A percentile compares a stretch with the other conserved stretches of the same genome.
These are phyloP conservation scores for Apiosordaria backusii DNA, from an alignment of 495 filamentous ascomycete genomes.

Conservation along the genomic window DNA sequence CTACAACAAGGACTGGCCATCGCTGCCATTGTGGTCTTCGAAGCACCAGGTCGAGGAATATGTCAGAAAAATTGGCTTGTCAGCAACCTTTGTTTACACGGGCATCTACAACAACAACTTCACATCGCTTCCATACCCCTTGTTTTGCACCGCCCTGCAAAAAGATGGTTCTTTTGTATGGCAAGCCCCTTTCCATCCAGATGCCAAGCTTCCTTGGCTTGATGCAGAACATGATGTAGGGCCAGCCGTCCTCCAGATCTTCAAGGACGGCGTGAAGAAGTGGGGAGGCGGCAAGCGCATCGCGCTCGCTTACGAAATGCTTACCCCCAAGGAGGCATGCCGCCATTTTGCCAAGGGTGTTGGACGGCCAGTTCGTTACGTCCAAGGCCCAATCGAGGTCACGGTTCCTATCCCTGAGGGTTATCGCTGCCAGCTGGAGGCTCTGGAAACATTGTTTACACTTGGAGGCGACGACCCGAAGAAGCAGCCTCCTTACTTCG, in stretches of 20 bases:
- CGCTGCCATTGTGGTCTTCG: slow-evolving; percentile 82
- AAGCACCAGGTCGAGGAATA: slow-evolving; percentile 93
- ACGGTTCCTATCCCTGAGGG: slow-evolving; percentile 81
- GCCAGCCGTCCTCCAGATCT: slow-evolving; percentile 88
- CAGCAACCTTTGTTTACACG: slow-evolving; percentile 89
- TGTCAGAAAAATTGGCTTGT: slow-evolving; percentile 74
- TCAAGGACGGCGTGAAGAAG: slow-evolving; percentile 85
- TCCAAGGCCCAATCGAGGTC: slow-evolving; percentile 73
- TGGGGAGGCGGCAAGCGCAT: slow-evolving; percentile 94
- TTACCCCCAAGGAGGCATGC: slow-evolving; percentile 81
- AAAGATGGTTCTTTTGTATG: slow-evolving; percentile 83
- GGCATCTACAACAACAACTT: slow-evolving; percentile 99
- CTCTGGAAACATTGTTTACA: slow-evolving; percentile 60
- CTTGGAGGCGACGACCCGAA: slow-evolving; percentile 53
- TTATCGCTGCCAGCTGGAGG: slow-evolving; percentile 85
- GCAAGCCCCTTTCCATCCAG: slow-evolving; percentile 89
- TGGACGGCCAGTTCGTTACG: slow-evolving; percentile 71
- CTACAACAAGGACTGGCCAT: slow-evolving; percentile 64
- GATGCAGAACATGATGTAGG: slow-evolving; percentile 97
- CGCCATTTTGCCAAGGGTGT: slow-evolving; percentile 73
- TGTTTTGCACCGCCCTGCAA: slow-evolving; percentile 89
- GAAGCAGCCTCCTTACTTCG: slow-evolving; percentile 55
- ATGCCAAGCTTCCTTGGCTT: slow-evolving; percentile 88
- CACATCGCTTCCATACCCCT: slow-evolving; percentile 84
- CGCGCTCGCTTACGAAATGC: slow-evolving; percentile 85